Evolutionary conservation across 495 filamentous ascomycete genomes (phyloP).

Genomic region (Saxispiralis lemnorum): DNA sequence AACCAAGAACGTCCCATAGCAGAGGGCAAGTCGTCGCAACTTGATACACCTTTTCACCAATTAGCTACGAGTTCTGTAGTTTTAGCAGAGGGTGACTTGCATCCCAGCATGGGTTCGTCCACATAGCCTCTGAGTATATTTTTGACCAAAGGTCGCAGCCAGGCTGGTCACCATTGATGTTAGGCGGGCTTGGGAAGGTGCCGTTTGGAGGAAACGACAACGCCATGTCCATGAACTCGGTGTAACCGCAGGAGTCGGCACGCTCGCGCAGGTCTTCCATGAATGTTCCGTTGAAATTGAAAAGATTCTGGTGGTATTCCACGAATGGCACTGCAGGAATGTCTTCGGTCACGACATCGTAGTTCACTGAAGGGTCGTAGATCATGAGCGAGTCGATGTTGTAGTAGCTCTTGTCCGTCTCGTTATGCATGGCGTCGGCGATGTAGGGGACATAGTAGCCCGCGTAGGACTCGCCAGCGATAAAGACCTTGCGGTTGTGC

Average conservation of each 20-base stretch:
- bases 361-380: constrained; percentile 48
- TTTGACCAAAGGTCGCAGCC: constrained; percentile 32
- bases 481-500: constrained; percentile 42
- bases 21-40: constrained; percentile 57
- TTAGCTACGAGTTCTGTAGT: background rate
- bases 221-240: constrained; percentile 39
- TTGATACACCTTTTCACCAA: constrained; percentile 35
- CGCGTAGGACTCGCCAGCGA: constrained; percentile 49
- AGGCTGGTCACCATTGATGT: constrained; percentile 13
- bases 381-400: constrained; percentile 50
- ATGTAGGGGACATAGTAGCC: constrained; percentile 71
- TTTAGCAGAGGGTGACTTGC: background rate
- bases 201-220: constrained; percentile 51
- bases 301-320: constrained; percentile 42
- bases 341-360: constrained; percentile 30
- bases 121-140: constrained; percentile 35
- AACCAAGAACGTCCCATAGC: constrained; percentile 57
- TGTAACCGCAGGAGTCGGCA: constrained; percentile 47
- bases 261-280: constrained; percentile 36
- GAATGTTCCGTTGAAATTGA: constrained; percentile 51
- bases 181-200: constrained; percentile 31
- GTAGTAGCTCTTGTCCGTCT: constrained; percentile 47
- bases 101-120: constrained; percentile 66
- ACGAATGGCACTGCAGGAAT: constrained; percentile 45
- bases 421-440: constrained; percentile 52